phyloP scores from a whole-genome alignment of 2,329 filamentous ascomycete species.

The Pseudogymnoascus sp. region DNA sequence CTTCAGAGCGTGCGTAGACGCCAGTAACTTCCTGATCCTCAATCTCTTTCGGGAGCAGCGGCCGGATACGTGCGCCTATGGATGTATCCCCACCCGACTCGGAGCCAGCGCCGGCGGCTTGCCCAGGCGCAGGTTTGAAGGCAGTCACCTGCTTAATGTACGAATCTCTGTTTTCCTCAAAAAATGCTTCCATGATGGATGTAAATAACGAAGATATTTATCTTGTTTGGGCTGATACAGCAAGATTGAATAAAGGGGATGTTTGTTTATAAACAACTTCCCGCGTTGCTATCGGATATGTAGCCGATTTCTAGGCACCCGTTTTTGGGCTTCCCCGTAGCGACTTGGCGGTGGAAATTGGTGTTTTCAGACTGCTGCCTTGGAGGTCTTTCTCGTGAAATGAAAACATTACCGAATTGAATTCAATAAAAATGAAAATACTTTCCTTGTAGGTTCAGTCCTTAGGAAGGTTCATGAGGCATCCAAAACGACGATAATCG shows the following conservation, averaged over 20 bases:
- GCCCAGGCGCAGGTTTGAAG: not conserved
- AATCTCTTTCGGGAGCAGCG: conserved; percentile 8
- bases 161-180: not conserved
- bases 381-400: not conserved
- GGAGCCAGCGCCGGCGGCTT: not conserved
- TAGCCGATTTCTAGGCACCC: not conserved
- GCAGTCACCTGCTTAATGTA: not conserved
- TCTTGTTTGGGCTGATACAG: not conserved
- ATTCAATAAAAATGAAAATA: not conserved
- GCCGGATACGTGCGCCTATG: conserved; percentile 12
- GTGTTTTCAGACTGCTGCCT: not conserved
- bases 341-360: not conserved
- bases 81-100: not conserved
- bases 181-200: not conserved
- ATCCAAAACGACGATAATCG: not conserved
- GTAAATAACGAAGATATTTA: not conserved
- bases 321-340: not conserved
- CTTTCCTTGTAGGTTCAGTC: not conserved
- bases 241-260: not conserved
- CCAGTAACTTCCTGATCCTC: not conserved
- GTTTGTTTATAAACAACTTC: not conserved
- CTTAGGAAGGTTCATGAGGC: not conserved
- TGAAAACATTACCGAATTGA: not conserved
- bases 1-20: not conserved
- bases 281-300: not conserved